Base-by-base conservation (phyloP, 2,329 filamentous ascomycete genomes). In the Fusarium foetens region DNA sequence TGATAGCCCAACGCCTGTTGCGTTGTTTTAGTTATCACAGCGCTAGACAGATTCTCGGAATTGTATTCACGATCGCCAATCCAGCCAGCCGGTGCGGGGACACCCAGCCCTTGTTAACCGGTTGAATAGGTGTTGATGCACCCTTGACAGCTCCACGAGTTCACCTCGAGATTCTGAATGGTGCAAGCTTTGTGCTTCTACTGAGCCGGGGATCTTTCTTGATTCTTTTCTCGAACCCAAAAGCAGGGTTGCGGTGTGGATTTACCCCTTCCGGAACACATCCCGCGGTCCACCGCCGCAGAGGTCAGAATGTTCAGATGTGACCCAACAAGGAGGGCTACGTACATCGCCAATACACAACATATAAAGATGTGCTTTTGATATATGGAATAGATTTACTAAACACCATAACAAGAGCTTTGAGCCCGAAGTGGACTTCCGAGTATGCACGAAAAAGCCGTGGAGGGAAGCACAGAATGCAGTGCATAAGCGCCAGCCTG, bases 1-100 rank as follows among this genome's bases (percentile, higher is more conserved):
- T 76, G 74, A 77, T 63, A 66, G 49, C 62, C 53, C 46, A 45
- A 68, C 60, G 63, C 70, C 65, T 75, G 76, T 63, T 69, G 73
- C 72, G 60, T 77, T 67, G 68, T 71, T 69, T 69, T 63, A 68
- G 63, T 63, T 72, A 75, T 77, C 74, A 78, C 72, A 74, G 64
- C 75, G 73, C 74, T 76, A 77, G 63, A 77, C 67, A 73, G 66
- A 76, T 70, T 77, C 68, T 76, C 75, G 74, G 75, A 73, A 76
- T 69, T 55, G 67, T 59, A 67, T 66, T 70, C 72, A 59, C 54
- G 69, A 74, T 77, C 69, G 58, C 27, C 53, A 70, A 70, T 65
- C 73, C 72, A 66, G 57, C 64, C 68, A 69, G 60, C 43, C 66
- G 68, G 74, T 64, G 75, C 72, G 75, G 74, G 74, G 72, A 64